Conservation (phyloP, 2,329 filamentous ascomycete species). For the Exophiala sp. region DNA sequence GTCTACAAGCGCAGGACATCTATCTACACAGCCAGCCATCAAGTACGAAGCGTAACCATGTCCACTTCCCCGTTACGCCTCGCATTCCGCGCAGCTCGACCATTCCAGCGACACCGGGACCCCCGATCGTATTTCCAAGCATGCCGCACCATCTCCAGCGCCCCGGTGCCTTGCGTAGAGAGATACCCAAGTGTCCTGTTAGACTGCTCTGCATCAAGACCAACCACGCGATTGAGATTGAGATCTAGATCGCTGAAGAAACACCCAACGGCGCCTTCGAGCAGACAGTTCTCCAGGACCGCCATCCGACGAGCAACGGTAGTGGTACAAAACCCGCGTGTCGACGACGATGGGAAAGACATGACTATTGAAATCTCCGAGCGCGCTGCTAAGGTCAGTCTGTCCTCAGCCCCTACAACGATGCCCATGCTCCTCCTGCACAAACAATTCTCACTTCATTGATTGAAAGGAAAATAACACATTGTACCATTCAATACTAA, state of each 20-base stretch:
- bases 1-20: too few relatives aligned
- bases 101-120: constrained; percentile 15
- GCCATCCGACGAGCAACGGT: constrained; percentile 37
- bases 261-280: too few relatives aligned
- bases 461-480: too few relatives aligned
- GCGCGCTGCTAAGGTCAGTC: constrained; percentile 71
- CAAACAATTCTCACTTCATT: too few relatives aligned
- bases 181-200: neutral
- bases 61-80: constrained; percentile 23
- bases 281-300: constrained; percentile 35
- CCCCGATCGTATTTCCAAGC: constrained; percentile 22
- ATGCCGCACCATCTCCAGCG: constrained; percentile 17
- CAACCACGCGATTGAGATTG: neutral
- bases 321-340: constrained; percentile 60
- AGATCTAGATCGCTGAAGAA: too few relatives aligned
- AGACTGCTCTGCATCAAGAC: too few relatives aligned
- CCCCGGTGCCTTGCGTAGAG: neutral
- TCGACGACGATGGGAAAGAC: constrained; percentile 75
- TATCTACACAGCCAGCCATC: too few relatives aligned
- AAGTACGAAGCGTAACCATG: too few relatives aligned
- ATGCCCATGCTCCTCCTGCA: too few relatives aligned
- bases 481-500: constrained; percentile 5
- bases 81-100: constrained; percentile 31
- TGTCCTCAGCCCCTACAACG: too few relatives aligned
- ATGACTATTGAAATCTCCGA: constrained; percentile 80